Percentiles rank a stretch among this genome's conserved stretches.
Evolutionary conservation across 1,284 basidiomycete species (phyloP).

Genomic region (Mycena citricolor): DNA sequence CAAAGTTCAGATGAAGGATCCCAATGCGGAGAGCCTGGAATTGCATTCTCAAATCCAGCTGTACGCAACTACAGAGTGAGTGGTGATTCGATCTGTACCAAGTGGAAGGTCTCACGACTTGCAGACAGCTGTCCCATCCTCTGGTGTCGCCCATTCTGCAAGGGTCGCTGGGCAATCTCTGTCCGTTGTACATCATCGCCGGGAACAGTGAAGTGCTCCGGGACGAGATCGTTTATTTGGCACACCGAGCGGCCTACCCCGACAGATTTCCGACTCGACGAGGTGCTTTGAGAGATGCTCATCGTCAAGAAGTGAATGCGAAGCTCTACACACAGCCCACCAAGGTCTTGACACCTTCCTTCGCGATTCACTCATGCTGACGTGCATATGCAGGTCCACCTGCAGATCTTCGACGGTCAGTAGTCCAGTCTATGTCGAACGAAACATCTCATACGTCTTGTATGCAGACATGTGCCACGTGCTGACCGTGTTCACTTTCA

Average conservation of each 20-base stretch:
- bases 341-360: slow-evolving; percentile 40
- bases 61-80: slow-evolving; percentile 77
- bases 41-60: slow-evolving; percentile 74
- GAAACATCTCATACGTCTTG: too few species aligned
- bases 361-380: background rate
- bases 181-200: slow-evolving; percentile 77
- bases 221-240: slow-evolving; percentile 81
- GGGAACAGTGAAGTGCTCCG: slow-evolving; percentile 80
- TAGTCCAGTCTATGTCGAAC: background rate
- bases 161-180: slow-evolving; percentile 80
- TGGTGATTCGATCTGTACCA: slow-evolving; percentile 8
- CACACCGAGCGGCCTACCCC: slow-evolving; percentile 83
- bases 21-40: slow-evolving; percentile 46
- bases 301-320: slow-evolving; percentile 52
- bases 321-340: slow-evolving; percentile 65
- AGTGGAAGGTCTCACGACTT: slow-evolving; percentile 1
- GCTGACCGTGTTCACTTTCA: slow-evolving; percentile 73
- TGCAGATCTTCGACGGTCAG: slow-evolving; percentile 67
- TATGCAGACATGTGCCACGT: slow-evolving; percentile 64
- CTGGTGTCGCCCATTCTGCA: slow-evolving; percentile 77
- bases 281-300: slow-evolving; percentile 49
- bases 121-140: slow-evolving; percentile 76
- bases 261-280: slow-evolving; percentile 63
- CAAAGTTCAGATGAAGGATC: slow-evolving; percentile 57
- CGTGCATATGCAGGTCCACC: slow-evolving; percentile 59